phyloP scores from a whole-genome alignment of 2,329 filamentous ascomycete species.

The Verticillium nonalfalfae region DNA sequence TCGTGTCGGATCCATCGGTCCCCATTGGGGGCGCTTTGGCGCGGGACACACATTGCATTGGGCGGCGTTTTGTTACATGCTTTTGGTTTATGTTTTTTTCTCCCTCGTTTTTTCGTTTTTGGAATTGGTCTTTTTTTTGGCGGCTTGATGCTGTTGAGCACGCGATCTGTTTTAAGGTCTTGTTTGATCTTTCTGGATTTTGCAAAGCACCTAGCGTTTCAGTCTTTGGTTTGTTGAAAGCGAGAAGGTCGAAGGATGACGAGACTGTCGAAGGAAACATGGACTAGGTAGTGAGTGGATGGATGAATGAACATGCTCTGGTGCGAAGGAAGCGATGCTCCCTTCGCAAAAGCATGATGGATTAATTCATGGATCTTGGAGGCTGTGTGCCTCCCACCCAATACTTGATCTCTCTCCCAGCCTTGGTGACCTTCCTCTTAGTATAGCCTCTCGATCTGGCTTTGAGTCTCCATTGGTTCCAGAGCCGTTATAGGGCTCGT shows the following conservation, averaged over 20 bases:
- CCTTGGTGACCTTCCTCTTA: no score
- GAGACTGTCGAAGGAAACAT: neutral
- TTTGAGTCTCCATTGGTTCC: no score
- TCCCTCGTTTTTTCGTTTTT: conserved; percentile 5
- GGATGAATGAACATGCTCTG: neutral
- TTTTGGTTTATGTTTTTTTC: neutral
- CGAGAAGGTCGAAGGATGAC: neutral
- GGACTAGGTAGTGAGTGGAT: no score
- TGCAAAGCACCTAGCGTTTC: neutral
- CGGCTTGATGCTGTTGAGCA: neutral
- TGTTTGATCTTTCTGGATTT: neutral
- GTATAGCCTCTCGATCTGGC: no score
- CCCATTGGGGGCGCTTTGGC: conserved; percentile 7
- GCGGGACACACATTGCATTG: conserved; percentile 1
- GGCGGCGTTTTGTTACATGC: conserved; percentile 8
- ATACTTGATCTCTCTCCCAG: neutral
- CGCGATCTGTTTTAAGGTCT: neutral
- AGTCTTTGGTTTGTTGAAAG: neutral
- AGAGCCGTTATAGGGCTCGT: no score
- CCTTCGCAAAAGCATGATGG: neutral
- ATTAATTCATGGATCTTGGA: neutral
- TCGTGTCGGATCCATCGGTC: neutral
- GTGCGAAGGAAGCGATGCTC: neutral
- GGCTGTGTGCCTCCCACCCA: neutral
- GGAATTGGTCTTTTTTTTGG: neutral